Percentiles rank a stretch among this genome's conserved stretches.
phyloP scores from a whole-genome alignment of 805 yeast genomes.

The Suhomyces kilbournensis region DNA sequence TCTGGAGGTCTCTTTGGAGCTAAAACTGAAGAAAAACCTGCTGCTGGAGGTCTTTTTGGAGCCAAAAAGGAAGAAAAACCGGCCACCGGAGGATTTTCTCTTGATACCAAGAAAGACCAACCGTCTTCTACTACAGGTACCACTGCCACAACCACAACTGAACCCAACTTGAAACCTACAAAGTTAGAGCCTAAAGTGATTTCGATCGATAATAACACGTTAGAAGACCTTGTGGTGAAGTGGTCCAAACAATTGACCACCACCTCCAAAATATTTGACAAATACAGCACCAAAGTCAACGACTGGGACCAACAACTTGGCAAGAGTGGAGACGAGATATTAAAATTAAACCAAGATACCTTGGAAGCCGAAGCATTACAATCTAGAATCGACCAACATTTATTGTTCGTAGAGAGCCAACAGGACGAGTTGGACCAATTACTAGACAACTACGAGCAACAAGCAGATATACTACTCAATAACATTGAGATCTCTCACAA shows the following conservation, averaged over 20 bases:
- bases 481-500: conserved; percentile 39
- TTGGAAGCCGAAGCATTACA: conserved; percentile 83
- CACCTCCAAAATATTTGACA: conserved; percentile 69
- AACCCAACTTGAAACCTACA: conserved; percentile 45
- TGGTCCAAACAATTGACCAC: conserved; percentile 87
- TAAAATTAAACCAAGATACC: conserved; percentile 73
- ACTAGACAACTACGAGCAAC: conserved; percentile 77
- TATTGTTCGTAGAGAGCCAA: conserved; percentile 82
- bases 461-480: conserved; percentile 52
- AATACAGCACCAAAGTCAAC: conserved; percentile 70
- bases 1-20: conserved; percentile 7
- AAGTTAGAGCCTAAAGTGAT: conserved; percentile 64
- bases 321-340: conserved; percentile 79
- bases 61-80: conserved; percentile 13
- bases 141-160: conserved; percentile 17
- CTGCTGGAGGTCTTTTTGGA: conserved; percentile 13
- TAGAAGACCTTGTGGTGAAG: conserved; percentile 87
- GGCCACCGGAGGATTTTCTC: conserved; percentile 12
- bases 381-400: conserved; percentile 78
- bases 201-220: conserved; percentile 82
- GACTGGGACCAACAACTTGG: conserved; percentile 86
- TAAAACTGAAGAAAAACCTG: conserved; percentile 10
- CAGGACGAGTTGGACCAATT: conserved; percentile 86
- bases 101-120: conserved; percentile 9
- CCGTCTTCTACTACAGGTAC: conserved; percentile 18